Base-by-base conservation (phyloP, 2,329 filamentous ascomycete genomes). In the Salinomyces thailandicus region DNA sequence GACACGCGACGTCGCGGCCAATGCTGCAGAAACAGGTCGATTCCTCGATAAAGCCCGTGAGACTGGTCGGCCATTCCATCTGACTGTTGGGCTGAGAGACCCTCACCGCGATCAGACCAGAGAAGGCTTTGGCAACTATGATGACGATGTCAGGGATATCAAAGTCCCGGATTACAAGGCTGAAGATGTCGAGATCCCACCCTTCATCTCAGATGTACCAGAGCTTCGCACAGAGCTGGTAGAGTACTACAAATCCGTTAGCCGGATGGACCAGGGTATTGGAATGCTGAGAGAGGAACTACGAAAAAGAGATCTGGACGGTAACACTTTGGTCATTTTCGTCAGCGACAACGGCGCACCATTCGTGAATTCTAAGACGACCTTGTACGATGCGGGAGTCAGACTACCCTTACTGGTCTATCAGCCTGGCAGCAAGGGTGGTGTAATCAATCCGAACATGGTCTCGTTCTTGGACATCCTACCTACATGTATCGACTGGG, bases 361-460 rank as follows among this genome's bases (percentile, higher is more conserved):
- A 0, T 70, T 71, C 41, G 46, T 71, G 41, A 71, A 71, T 48
- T 69, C 67, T 6, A 69, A 69, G 46, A 71, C 67, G 1, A 69
- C 66, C 0, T 51, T 71, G 0, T 71, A 64, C 44, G 67, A 71
- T 35, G 63, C 67, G 0, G 67, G 68, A 12, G 53, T 67, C 0
- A 51, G 59, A 7, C 48, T 70, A 2, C 66, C 67, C 0, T 50
- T 69, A 3, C 51, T 71, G 5, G 46, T 70, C 0, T 54, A 59
- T 2, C 38, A 43, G 0, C 66, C 67, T 0, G 53, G 53, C 0
- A 22, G 27, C 0, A n/a, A 35, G 1, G 13, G 48, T 3, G 51
- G 51, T 1, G 37, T 57, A 2, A 45, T 57, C 2, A 70, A 66
- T 47, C 52, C 58, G 1, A 68, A 67, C 39, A 50, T 69, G 46